Evolutionary conservation across 2,329 filamentous ascomycete genomes (phyloP), one percentile per base, ranked within the genome.

Genomic region (Paraphoma chrysanthemicola): DNA sequence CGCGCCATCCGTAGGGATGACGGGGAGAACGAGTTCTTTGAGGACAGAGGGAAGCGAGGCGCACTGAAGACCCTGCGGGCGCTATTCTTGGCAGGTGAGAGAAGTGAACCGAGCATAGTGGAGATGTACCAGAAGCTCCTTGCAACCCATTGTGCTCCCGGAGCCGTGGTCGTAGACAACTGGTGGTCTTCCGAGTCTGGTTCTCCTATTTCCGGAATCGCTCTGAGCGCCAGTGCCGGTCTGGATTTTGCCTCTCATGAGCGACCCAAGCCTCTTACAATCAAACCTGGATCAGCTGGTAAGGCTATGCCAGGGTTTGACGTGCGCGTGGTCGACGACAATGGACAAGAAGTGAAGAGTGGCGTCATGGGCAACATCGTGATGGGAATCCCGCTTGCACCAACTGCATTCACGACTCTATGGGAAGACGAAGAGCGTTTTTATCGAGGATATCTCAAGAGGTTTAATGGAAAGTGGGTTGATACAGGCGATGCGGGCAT

Each of bases 291-390:
- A 1, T 94, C 91, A 57, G 94, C 93, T 5, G 93, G 93, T 0
- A 95, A 96, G 73, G 86, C 93, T 0, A 92, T 96, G 88, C 93
- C 93, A 0, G 94, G 93, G 0, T 97, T 96, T 68, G 91, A 97
- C 67, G 90, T 97, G 3, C 85, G 89, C 14, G 83, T 94, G 12
- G 92, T 97, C 2, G 88, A 96, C 71, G 93, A 97, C 67, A 80
- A 86, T 0, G 93, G 93, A 5, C 82, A 84, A 1, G 89, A 93
- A 72, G 81, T 96, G 0, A 75, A 84, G n/a, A 81, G 78, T 30
- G 91, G 90, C 1, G 86, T 80, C 18, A 96, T 96, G 91, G 94
- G 93, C 0, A 97, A 97, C 72, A 95, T 97, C 59, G 93, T 97
- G 9, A 82, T 98, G 49, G 90, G 82, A 0, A 84, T 92, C 52